Conservation (phyloP, 2,329 filamentous ascomycete genomes). For the Fusarium decemcellulare region DNA sequence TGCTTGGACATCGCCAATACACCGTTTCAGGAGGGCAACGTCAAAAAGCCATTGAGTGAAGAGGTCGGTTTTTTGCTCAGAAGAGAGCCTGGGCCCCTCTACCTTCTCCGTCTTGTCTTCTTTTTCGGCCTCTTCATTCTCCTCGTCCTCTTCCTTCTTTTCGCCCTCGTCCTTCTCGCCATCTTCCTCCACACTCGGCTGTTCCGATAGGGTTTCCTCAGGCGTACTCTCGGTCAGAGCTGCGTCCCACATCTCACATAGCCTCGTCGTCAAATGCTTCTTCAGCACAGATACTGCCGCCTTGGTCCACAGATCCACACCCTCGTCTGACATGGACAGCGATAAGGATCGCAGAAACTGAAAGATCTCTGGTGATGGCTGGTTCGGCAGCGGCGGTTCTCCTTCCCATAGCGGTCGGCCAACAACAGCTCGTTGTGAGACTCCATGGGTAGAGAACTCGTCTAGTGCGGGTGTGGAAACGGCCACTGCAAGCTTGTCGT, state of each 20-base stretch:
- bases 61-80: constrained; percentile 60
- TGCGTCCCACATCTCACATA: constrained; percentile 65
- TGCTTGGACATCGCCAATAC: constrained; percentile 53
- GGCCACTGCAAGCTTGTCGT: constrained; percentile 70
- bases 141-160: constrained; percentile 22
- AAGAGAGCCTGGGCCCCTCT: constrained; percentile 8
- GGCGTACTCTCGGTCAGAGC: constrained; percentile 53
- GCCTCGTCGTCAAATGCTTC: constrained; percentile 62
- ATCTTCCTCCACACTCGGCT: constrained; percentile 8
- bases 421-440: constrained; percentile 64
- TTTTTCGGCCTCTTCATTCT: constrained; percentile 24
- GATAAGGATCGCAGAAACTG: constrained; percentile 77
- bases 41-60: constrained; percentile 75
- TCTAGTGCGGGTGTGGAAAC: constrained; percentile 66
- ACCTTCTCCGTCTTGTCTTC: constrained; percentile 9
- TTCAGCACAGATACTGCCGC: constrained; percentile 76
- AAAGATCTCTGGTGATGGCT: constrained; percentile 83
- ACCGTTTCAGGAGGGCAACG: constrained; percentile 63
- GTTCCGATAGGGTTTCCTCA: constrained; percentile 31
- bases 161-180: constrained; percentile 30
- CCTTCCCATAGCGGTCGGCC: constrained; percentile 86
- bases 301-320: constrained; percentile 86
- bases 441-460: constrained; percentile 58
- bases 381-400: constrained; percentile 78
- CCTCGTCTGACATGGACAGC: constrained; percentile 76